Conservation (phyloP, 768 basidiomycete genomes). For the Boletus fagicola region DNA sequence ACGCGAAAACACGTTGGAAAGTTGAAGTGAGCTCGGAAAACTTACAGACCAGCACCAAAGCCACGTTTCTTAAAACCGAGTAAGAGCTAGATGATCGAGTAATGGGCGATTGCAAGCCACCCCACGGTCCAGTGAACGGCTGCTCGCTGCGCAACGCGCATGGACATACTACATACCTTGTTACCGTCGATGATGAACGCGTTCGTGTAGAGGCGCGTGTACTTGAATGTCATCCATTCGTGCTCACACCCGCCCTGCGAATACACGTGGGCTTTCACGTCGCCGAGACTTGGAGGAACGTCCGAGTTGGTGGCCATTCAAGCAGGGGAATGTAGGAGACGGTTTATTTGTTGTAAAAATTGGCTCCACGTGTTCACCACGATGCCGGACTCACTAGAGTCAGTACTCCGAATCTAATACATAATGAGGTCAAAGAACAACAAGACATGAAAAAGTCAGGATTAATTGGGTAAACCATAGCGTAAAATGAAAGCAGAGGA, state of each 20-base stretch:
- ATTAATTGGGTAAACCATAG: not conserved
- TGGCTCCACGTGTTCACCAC: not conserved
- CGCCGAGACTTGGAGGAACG: constrained; percentile 45
- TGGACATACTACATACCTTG: constrained; percentile 46
- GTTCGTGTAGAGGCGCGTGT: constrained; percentile 59
- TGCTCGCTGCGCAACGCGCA: not conserved
- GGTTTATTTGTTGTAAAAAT: not conserved
- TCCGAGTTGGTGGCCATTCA: constrained; percentile 14
- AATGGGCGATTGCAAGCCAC: not conserved
- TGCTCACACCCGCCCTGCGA: constrained; percentile 39
- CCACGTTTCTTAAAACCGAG: constrained; percentile 81
- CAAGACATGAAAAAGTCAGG: not conserved
- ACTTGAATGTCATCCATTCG: constrained; percentile 48
- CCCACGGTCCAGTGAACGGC: not conserved
- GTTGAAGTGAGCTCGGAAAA: not conserved
- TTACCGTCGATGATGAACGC: constrained; percentile 59
- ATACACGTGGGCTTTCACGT: constrained; percentile 25
- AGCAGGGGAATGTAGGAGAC: not conserved
- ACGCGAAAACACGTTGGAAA: not conserved
- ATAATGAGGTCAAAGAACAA: constrained; percentile 9
- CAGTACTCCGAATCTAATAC: constrained; percentile 5
- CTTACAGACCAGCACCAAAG: constrained; percentile 63
- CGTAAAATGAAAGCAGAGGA: not conserved
- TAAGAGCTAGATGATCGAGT: constrained; percentile 63
- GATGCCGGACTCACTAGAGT: not conserved